These are phyloP conservation scores for Eucalyptus lansdowneana DNA, from an alignment of 345 rosid genomes.

Conservation along the genomic window DNA sequence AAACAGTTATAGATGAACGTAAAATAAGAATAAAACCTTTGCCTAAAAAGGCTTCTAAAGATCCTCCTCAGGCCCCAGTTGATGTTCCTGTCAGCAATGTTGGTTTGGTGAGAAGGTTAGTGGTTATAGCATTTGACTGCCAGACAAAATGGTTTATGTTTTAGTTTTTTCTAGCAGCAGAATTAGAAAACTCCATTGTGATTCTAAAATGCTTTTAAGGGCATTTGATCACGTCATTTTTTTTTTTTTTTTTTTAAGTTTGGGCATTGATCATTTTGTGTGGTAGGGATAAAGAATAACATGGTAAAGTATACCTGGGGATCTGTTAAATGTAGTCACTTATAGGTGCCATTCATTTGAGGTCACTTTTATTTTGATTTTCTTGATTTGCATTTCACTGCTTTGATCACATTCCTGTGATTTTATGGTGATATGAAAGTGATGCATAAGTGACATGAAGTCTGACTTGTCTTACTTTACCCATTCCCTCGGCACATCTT, in stretches of 20 bases:
- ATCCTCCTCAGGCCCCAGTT: constrained; percentile 42
- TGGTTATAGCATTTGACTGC: not conserved
- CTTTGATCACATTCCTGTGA: not conserved
- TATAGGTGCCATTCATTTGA: not conserved
- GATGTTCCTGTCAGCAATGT: constrained; percentile 64
- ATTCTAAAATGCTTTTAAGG: not conserved
- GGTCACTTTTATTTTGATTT: not conserved
- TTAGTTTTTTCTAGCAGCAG: not conserved
- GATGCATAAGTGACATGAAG: not conserved
- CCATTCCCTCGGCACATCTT: not conserved
- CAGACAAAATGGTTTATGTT: not conserved
- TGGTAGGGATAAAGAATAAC: not conserved
- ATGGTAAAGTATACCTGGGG: not conserved
- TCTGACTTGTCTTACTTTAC: not conserved
- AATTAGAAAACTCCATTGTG: not conserved
- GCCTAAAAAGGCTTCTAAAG: constrained; percentile 66
- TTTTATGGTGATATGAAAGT: not conserved
- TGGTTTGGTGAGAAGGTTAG: constrained; percentile 81
- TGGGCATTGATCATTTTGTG: not conserved
- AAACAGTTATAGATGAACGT: constrained; percentile 88
- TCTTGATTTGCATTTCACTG: not conserved
- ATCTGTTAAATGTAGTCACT: not conserved
- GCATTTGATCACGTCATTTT: not conserved
- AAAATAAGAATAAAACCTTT: constrained; percentile 89
- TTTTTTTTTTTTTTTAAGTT: not conserved